phyloP scores from a whole-genome alignment of 2,329 filamentous ascomycete genomes.

The Amphichorda felina region DNA sequence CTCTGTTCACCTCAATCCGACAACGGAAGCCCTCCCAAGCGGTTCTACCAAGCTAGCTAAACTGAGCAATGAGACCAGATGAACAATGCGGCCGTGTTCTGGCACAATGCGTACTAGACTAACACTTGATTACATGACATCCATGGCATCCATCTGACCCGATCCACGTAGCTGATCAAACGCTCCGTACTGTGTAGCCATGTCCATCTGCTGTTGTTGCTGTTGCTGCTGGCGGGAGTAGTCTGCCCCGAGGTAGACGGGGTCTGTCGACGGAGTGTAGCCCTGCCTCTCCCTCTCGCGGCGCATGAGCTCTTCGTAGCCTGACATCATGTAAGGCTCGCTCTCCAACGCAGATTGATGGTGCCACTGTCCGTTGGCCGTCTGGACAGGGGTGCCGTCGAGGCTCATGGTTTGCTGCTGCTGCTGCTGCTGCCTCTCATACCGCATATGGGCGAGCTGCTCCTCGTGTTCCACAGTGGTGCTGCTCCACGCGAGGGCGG shows the following conservation, averaged over 20 bases:
- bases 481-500: slow-evolving; percentile 37
- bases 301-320: slow-evolving; percentile 60
- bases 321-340: slow-evolving; percentile 77
- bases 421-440: slow-evolving; percentile 34
- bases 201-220: slow-evolving; percentile 40
- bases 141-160: slow-evolving; percentile 36
- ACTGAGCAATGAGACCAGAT: neutral
- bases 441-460: slow-evolving; percentile 47
- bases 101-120: neutral
- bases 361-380: slow-evolving; percentile 40
- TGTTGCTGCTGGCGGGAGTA: slow-evolving; percentile 36
- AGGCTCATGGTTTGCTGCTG: slow-evolving; percentile 37
- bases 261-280: slow-evolving; percentile 51
- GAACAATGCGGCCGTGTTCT: neutral
- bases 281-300: slow-evolving; percentile 45
- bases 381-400: slow-evolving; percentile 41
- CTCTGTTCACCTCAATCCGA: neutral
- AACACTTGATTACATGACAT: slow-evolving; percentile 22
- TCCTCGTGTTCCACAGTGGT: slow-evolving; percentile 46
- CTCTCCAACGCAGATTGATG: slow-evolving; percentile 29
- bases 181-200: slow-evolving; percentile 59
- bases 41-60: no score
- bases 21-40: no score
- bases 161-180: slow-evolving; percentile 35
- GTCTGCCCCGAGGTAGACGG: slow-evolving; percentile 46